These are phyloP conservation scores for Penicillium cinerascens DNA, from an alignment of 495 filamentous ascomycete species.

Conservation along the genomic window DNA sequence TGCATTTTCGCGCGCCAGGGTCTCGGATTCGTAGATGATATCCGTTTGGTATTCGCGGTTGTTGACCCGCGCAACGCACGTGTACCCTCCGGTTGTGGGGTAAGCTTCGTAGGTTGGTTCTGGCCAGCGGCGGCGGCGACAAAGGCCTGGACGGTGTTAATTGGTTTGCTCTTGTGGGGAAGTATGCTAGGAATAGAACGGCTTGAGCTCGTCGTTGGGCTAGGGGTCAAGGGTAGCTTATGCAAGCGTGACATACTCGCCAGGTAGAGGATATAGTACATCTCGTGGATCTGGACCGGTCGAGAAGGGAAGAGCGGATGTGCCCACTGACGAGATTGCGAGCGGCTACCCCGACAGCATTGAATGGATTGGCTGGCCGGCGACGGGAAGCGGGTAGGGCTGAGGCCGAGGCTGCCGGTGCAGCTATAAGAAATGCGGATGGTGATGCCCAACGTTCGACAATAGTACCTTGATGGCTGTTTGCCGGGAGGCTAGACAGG, in stretches of 20 bases:
- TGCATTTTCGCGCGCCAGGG: constrained; percentile 86
- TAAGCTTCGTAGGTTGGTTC: constrained; percentile 88
- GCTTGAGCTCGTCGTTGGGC: constrained; percentile 13
- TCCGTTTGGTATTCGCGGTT: constrained; percentile 95
- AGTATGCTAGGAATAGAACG: background rate
- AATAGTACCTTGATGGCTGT: background rate
- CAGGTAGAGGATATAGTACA: constrained; percentile 70
- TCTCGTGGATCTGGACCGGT: constrained; percentile 18
- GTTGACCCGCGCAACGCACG: constrained; percentile 92
- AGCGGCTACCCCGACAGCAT: constrained; percentile 32
- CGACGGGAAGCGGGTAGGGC: constrained; percentile 18
- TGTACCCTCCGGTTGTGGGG: constrained; percentile 62
- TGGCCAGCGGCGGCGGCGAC: constrained; percentile 91
- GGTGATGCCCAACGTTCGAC: constrained; percentile 34
- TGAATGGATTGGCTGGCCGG: constrained; percentile 22
- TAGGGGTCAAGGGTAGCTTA: background rate
- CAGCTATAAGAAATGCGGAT: constrained; percentile 24
- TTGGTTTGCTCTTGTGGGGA: background rate
- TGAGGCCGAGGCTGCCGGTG: constrained; percentile 14
- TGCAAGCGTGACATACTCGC: constrained; percentile 51
- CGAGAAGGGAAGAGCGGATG: background rate
- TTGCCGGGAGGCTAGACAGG: background rate
- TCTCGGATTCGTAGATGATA: constrained; percentile 72
- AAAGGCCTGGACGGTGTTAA: constrained; percentile 66
- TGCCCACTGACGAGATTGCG: constrained; percentile 24